phyloP scores from a whole-genome alignment of 139 green algal genomes.

The Mesotaenium endlicherianum region DNA sequence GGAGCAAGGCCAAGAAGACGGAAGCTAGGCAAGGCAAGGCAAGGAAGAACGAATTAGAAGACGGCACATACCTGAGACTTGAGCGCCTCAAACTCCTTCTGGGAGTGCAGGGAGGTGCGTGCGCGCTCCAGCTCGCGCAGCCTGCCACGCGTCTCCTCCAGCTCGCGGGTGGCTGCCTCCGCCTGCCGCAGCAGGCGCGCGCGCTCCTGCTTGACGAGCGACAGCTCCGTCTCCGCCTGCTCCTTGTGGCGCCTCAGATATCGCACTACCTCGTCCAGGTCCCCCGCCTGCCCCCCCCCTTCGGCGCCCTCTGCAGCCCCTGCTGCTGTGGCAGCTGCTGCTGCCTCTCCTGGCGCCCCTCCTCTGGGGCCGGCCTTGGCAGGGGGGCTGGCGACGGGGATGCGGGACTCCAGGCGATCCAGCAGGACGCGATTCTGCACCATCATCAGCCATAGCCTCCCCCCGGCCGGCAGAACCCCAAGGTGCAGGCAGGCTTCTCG shows the following conservation, averaged over 20 bases:
- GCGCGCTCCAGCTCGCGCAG: slow-evolving; percentile 2
- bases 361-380: background rate
- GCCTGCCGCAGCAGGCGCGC: slow-evolving; percentile 16
- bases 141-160: slow-evolving; percentile 19
- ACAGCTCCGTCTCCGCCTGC: slow-evolving; percentile 37
- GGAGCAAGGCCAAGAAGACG: no score
- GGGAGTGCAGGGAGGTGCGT: background rate
- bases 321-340: background rate
- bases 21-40: no score
- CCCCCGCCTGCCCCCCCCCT: background rate
- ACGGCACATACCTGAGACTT: slow-evolving; percentile 31
- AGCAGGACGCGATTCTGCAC: slow-evolving; percentile 49
- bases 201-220: slow-evolving; percentile 43
- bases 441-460: no score
- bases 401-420: slow-evolving; percentile 27
- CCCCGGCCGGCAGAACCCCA: no score
- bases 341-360: background rate
- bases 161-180: slow-evolving; percentile 20
- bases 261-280: slow-evolving; percentile 45
- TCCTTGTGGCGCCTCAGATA: slow-evolving; percentile 48
- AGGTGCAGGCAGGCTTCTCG: no score
- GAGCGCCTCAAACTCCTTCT: slow-evolving; percentile 11
- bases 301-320: background rate
- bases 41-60: no score
- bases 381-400: background rate